Base-by-base conservation (phyloP, 495 filamentous ascomycete species). In the Tuber brumale region DNA sequence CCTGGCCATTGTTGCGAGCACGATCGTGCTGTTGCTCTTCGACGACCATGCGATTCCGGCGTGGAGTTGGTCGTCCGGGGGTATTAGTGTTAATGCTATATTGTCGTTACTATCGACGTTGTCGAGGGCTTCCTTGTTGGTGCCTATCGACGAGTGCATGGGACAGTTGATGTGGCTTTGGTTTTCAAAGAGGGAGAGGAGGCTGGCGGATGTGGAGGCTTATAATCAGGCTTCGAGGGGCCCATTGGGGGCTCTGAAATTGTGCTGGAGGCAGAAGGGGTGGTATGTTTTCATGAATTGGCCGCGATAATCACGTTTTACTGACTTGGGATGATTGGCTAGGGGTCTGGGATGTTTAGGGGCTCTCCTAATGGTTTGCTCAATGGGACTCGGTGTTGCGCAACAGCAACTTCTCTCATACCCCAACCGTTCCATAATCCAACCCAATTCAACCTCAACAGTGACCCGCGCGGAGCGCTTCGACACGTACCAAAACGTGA, bases 151-250 rank as follows among this genome's bases (percentile, higher is more conserved):
- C 27, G 73, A 81, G 66, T 77, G 79, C 45, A 77, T 81, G 76
- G 80, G 79, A 7, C 80, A 81, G 51, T 72, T 81, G 75, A 81
- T 81, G 79, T 81, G 80, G 80, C 76, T 81, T 10, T 73, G 79
- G 23, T 81, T 73, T 61, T 57, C 73, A 5, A 6, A 42, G 4
- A 21, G 71, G 69, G 71, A 74, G 66, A 74, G 80, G 37, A 71
- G 66, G 61, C 39, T 81, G 31, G 70, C 73, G 19, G 80, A 81
- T 71, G 18, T 77, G 2, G 70, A 27, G 2, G 46, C 42, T 23
- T 81, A 70, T 72, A 73, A 46, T n/a, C 57, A 70, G 10, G 79
- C 79, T n/a, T 39, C 74, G 14, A 81, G 80, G 31, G 80, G 80
- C 0, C 76, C 79, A 0, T 35, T 66, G 8, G 79, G 80, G 16